These are phyloP conservation scores for Dendrobium huoshanense DNA, from an alignment of 106 monocot genomes.

Conservation along the genomic window DNA sequence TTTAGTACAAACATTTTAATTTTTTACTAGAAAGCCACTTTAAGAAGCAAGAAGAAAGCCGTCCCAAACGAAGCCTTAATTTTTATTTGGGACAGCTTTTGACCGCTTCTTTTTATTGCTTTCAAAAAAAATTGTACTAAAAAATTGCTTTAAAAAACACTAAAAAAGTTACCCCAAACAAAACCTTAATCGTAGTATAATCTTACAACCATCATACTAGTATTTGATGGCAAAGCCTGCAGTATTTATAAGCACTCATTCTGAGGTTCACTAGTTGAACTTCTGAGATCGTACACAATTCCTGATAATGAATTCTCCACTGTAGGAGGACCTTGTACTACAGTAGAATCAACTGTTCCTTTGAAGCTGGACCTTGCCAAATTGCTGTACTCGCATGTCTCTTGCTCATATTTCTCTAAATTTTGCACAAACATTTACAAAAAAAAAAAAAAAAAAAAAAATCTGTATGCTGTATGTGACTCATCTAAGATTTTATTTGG, in stretches of 20 bases:
- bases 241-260: slow-evolving; percentile 9
- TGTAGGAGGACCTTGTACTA: slow-evolving; percentile 11
- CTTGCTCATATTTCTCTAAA: neutral
- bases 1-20: no score
- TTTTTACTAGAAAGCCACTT: no score
- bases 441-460: neutral
- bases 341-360: slow-evolving; percentile 5
- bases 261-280: neutral
- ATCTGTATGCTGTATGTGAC: neutral
- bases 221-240: neutral
- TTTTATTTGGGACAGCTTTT: no score
- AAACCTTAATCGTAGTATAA: no score
- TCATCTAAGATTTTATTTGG: no score
- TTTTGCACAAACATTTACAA: neutral
- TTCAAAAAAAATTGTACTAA: no score
- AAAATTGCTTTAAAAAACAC: no score
- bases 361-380: neutral
- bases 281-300: slow-evolving; percentile 13
- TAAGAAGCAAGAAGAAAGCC: no score
- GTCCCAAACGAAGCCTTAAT: no score
- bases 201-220: no score
- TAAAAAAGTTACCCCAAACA: no score
- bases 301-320: slow-evolving; percentile 11
- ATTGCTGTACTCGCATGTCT: neutral
- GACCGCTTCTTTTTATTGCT: no score